Conservation (phyloP, 176 grass and related monocot species). For the Panicum miliaceum region DNA sequence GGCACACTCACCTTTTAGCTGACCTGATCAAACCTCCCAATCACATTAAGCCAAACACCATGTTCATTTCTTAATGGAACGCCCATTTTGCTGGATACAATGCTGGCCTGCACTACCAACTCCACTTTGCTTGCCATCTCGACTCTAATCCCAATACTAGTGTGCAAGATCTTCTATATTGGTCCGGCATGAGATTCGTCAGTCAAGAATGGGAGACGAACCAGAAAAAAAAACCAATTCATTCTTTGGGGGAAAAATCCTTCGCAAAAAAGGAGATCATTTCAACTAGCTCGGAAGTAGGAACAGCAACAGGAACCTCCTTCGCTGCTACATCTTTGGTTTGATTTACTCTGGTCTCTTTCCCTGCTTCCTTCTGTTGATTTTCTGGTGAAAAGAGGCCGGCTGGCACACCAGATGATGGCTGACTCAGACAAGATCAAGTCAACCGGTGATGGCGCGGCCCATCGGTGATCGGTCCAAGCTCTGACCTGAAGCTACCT, state of each 20-base stretch:
- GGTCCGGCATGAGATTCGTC: background rate
- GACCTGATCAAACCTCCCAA: slow-evolving; percentile 14
- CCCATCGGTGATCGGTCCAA: background rate
- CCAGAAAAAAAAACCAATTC: background rate
- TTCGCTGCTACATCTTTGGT: background rate
- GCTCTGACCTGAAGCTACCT: background rate
- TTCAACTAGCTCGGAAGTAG: no score
- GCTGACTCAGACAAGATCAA: background rate
- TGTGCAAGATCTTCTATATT: background rate
- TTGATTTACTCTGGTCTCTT: background rate
- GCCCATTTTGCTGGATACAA: background rate
- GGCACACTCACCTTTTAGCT: slow-evolving; percentile 2
- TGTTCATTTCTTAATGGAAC: background rate
- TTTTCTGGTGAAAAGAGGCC: background rate
- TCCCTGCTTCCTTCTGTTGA: background rate
- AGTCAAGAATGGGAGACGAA: background rate
- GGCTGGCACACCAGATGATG: background rate
- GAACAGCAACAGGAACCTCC: background rate
- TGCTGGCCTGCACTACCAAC: slow-evolving; percentile 28
- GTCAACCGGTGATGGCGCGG: slow-evolving; percentile 25
- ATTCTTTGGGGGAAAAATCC: no score
- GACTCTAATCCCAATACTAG: background rate
- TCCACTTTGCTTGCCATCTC: slow-evolving; percentile 2
- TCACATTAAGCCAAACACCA: background rate
- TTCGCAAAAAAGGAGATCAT: no score